Evolutionary conservation across 768 basidiomycete genomes (phyloP).

Genomic region (Lentinula detonsa): DNA sequence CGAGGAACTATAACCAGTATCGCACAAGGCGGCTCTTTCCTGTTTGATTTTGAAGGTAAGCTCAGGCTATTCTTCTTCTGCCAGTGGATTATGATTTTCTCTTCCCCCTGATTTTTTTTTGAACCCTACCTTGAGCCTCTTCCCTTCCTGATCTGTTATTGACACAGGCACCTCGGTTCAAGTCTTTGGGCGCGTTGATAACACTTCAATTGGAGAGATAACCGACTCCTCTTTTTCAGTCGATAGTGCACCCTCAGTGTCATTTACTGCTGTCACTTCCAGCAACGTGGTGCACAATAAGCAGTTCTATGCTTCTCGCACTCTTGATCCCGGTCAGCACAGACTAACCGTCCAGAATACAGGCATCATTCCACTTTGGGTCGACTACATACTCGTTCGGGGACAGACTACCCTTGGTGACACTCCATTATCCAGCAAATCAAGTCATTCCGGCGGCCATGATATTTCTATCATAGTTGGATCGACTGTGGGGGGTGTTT

Average conservation of each 20-base stretch:
- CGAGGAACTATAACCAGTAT: slow-evolving; percentile 12
- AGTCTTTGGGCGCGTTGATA: slow-evolving; percentile 15
- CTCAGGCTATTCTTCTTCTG: neutral
- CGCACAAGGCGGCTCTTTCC: slow-evolving; percentile 10
- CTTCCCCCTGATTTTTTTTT: neutral
- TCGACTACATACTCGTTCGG: slow-evolving; percentile 17
- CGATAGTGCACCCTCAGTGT: slow-evolving; percentile 12
- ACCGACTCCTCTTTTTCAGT: slow-evolving; percentile 15
- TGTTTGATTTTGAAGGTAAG: slow-evolving; percentile 14
- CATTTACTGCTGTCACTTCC: slow-evolving; percentile 13
- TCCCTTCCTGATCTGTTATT: no score
- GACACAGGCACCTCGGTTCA: slow-evolving; percentile 13
- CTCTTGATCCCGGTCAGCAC: slow-evolving; percentile 13
- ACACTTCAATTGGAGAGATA: slow-evolving; percentile 9
- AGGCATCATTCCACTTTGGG: slow-evolving; percentile 9
- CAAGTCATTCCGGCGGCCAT: neutral
- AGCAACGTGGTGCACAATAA: slow-evolving; percentile 12
- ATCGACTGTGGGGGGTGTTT: neutral
- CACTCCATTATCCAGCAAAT: neutral
- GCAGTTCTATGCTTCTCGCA: slow-evolving; percentile 13
- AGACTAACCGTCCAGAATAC: slow-evolving; percentile 11
- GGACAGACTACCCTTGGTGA: neutral
- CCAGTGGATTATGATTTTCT: neutral
- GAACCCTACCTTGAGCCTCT: neutral
- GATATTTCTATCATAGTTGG: neutral